Conservation (phyloP, 768 basidiomycete species). For the Pleurotus eryngii region DNA sequence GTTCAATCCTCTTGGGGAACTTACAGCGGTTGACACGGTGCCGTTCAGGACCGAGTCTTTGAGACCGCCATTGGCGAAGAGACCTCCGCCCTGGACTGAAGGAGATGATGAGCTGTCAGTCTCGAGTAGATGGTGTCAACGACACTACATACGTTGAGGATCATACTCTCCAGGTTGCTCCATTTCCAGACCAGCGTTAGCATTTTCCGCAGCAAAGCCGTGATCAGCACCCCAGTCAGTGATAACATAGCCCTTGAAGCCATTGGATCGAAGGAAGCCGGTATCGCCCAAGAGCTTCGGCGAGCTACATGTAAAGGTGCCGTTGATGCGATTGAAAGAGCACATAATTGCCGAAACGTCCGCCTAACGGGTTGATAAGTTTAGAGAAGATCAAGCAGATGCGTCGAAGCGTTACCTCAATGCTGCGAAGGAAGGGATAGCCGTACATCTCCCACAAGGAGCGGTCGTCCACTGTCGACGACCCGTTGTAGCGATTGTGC, state of each 20-base stretch:
- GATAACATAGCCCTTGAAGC: conserved; percentile 15
- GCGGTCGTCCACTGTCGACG: conserved; percentile 30
- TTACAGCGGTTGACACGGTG: background rate
- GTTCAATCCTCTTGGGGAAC: background rate
- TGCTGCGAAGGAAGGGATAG: conserved; percentile 18
- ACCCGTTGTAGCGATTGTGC: conserved; percentile 12
- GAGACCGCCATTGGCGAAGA: conserved; percentile 1
- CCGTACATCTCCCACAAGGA: conserved; percentile 30
- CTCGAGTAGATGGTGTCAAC: no score
- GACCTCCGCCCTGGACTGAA: conserved; percentile 1
- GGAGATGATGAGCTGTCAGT: no score
- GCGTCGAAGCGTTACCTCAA: conserved; percentile 9
- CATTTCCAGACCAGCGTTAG: conserved; percentile 20
- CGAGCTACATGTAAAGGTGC: conserved; percentile 45
- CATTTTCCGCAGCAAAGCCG: conserved; percentile 16
- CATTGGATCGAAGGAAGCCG: conserved; percentile 13
- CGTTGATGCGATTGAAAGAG: conserved; percentile 30
- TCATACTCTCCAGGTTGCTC: conserved; percentile 16
- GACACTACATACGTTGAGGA: background rate
- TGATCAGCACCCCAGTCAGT: conserved; percentile 20
- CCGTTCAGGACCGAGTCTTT: background rate
- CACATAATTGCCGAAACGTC: conserved; percentile 33
- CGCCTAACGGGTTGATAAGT: no score
- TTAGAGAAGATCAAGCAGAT: no score
- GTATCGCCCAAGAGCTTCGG: conserved; percentile 23